Base-by-base conservation (phyloP, 2,329 filamentous ascomycete species). In the Amylocarpus encephaloides region DNA sequence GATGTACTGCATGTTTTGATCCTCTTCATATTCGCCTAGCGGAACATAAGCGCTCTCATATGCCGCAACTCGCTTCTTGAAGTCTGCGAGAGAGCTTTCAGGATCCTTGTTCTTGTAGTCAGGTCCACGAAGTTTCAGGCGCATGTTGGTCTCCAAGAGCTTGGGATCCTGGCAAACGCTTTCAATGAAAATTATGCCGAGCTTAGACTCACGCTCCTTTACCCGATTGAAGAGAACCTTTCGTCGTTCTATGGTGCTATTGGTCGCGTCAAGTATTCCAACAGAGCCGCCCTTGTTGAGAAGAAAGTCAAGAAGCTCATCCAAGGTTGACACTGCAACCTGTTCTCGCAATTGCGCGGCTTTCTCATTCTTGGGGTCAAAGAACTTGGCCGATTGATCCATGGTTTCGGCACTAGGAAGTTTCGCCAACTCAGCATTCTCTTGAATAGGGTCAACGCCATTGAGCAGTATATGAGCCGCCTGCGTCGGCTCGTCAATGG, bases 101-200 rank as follows among this genome's bases (percentile, higher is more conserved):
- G 93, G 92, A 62, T 98, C 92, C 70, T 95, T 94, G 66, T 89
- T 88, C 63, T 86, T 88, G 72, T 98, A 98, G 68, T 98, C 93
- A 0, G 93, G 93, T 0, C 93, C 93, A 3, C 88, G 94, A 6
- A 97, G 81, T 73, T 97, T 97, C 55, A 97, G 73, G 26, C 92
- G 89, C 90, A 97, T 97, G 65, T 97, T 97, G 15, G 91, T 88
- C 68, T 97, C 91, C 34, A 97, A 76, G 22, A 97, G 74, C 68
- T 81, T 81, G 52, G 87, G 76, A 60, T 97, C 91, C 53, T 89
- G 78, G 68, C 93, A 98, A 46, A 94, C 86, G 62, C 89, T 95
- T 72, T 98, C 93, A 26, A 98, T 85, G 67, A 97, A 98, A 10
- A 98, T 74, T 15, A 98, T 89, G 30, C 92, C 92, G 18, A 98